Percentiles rank a stretch among this genome's conserved stretches.
Conservation (phyloP, 2,329 filamentous ascomycete species). For the Ophiognomonia clavigignenti-juglandacearum region DNA sequence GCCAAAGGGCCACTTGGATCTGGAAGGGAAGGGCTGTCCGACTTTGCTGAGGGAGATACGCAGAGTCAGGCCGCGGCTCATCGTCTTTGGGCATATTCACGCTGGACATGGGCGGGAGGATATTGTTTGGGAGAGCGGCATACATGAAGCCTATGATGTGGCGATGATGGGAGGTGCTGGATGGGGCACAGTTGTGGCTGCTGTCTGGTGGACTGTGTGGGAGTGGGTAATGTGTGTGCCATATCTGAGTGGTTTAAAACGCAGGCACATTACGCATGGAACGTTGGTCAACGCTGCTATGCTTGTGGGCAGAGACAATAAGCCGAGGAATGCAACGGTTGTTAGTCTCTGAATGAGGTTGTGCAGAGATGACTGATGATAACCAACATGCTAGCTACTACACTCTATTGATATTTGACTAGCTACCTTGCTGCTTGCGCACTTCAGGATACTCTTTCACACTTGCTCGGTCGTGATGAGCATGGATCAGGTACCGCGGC, state of each 20-base stretch:
- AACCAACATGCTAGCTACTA: no score
- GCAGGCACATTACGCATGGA: not conserved
- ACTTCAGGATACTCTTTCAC: no score
- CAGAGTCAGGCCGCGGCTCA: not conserved
- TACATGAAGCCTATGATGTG: not conserved
- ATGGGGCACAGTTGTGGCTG: not conserved
- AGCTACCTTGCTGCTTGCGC: no score
- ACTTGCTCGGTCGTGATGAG: no score
- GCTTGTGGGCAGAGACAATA: not conserved
- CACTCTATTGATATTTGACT: no score
- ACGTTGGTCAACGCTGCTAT: not conserved
- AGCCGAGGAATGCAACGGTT: not conserved
- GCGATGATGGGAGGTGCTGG: not conserved
- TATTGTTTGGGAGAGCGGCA: not conserved
- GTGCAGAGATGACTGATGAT: no score
- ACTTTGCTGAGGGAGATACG: slow-evolving; percentile 2
- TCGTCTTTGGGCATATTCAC: slow-evolving; percentile 6
- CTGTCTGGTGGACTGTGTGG: not conserved
- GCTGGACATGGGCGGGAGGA: not conserved
- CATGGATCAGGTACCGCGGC: no score
- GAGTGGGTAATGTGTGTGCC: not conserved
- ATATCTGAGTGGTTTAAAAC: not conserved
- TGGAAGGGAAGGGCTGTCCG: not conserved
- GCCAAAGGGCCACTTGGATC: slow-evolving; percentile 2
- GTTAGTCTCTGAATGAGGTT: not conserved